Base-by-base conservation (phyloP, 2,329 filamentous ascomycete species). In the Penicillium sclerotiorum region DNA sequence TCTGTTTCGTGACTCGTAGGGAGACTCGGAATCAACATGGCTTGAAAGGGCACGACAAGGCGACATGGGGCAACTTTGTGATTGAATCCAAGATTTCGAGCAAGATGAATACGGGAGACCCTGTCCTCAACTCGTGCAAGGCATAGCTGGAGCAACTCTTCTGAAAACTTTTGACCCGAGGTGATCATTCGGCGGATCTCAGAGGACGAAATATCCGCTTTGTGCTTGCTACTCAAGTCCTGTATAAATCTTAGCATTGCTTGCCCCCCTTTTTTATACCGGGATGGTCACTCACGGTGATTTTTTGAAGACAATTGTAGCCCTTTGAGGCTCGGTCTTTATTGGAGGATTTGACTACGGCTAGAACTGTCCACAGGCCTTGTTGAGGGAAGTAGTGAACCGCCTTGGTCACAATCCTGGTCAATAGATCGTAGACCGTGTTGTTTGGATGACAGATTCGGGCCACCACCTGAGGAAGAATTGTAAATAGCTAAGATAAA, bases 391-490 rank as follows among this genome's bases (percentile, higher is more conserved):
- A 89, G n/a, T 84, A 79, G 35, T 85, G 80, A 8, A 95, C 86
- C n/a, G 96, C 90, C 66, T 89, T 93, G 53, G 87, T 76, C 47
- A 99, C 91, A 58, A 97, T 93, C 27, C 81, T 80, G 45, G 86
- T 83, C 6, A 99, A 75, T 8, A 89, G 77, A 50, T 86, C 83
- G 71, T 90, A 95, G 1, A 96, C 90, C 1, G 85, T 82, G 4
- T 71, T 71, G 67, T 96, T 89, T 1, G 87, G 85, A 72, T 99
- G 94, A 38, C 89, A 89, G 62, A 99, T 96, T 25, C 94, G 86
- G n/a, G 93, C 94, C 49, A 99, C 89, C 54, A 99, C 88, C 71
- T 99, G 94, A 5, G 94, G 89, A 35, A 99, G 78, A 5, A 93
- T 84, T 1, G 79, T 80, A 59, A 79, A 80, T 22, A 79, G 70